These are phyloP conservation scores for Aspergillus unguis DNA, from an alignment of 2,329 filamentous ascomycete species.

Conservation along the genomic window DNA sequence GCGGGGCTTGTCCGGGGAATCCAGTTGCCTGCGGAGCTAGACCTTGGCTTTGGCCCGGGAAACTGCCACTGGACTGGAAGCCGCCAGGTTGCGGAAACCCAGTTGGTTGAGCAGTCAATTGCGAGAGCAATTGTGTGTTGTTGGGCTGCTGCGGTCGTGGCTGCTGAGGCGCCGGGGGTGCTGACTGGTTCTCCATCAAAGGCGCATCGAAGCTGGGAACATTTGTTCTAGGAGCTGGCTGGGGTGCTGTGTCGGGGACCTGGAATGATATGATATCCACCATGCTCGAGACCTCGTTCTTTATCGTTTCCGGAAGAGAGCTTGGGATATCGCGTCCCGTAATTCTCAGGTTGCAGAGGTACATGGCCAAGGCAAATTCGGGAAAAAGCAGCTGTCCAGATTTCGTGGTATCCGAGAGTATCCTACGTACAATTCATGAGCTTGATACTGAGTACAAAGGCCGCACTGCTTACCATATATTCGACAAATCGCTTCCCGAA, in stretches of 20 bases:
- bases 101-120: slow-evolving; percentile 54
- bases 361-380: slow-evolving; percentile 97
- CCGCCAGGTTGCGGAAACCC: slow-evolving; percentile 64
- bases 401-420: slow-evolving; percentile 90
- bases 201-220: slow-evolving; percentile 67
- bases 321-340: slow-evolving; percentile 78
- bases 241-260: slow-evolving; percentile 67
- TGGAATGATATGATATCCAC: slow-evolving; percentile 98
- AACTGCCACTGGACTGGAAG: slow-evolving; percentile 46
- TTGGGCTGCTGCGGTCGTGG: slow-evolving; percentile 69
- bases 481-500: slow-evolving; percentile 79
- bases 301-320: slow-evolving; percentile 75
- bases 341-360: slow-evolving; percentile 90
- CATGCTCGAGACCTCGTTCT: slow-evolving; percentile 98
- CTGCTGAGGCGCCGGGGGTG: slow-evolving; percentile 57
- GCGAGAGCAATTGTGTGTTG: slow-evolving; percentile 59
- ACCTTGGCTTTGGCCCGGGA: slow-evolving; percentile 39
- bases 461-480: slow-evolving; percentile 70
- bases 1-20: slow-evolving; percentile 47
- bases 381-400: slow-evolving; percentile 95
- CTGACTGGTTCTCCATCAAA: slow-evolving; percentile 47
- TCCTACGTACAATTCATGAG: slow-evolving; percentile 53
- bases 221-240: slow-evolving; percentile 58
- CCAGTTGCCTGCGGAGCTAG: slow-evolving; percentile 40
- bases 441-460: slow-evolving; percentile 2